Conservation (phyloP, 768 basidiomycete genomes). For the Bullera alba region DNA sequence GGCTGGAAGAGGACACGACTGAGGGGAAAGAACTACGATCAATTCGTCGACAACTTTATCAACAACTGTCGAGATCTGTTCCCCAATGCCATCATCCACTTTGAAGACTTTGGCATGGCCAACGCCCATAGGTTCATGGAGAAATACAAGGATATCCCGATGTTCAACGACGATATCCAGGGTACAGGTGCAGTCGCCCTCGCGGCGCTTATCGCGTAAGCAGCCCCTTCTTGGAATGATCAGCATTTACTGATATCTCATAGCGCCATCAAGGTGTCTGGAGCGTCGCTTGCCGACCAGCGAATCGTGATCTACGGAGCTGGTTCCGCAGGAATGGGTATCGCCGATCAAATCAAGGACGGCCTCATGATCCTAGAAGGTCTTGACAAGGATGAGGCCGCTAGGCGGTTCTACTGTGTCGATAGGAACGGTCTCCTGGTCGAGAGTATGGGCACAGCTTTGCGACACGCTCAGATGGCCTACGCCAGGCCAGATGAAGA, state of each 20-base stretch:
- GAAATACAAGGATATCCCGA: constrained; percentile 46
- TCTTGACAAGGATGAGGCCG: constrained; percentile 58
- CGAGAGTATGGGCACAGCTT: constrained; percentile 49
- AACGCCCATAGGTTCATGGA: constrained; percentile 47
- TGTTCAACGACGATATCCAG: constrained; percentile 69
- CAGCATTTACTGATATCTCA: constrained; percentile 1
- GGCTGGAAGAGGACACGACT: constrained; percentile 69
- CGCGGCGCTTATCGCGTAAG: constrained; percentile 64
- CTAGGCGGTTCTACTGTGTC: constrained; percentile 64
- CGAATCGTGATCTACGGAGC: constrained; percentile 74
- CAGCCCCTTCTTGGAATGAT: constrained; percentile 1
- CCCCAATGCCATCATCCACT: constrained; percentile 46
- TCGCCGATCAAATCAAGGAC: constrained; percentile 60
- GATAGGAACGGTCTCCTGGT: constrained; percentile 64
- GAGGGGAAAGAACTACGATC: constrained; percentile 67
- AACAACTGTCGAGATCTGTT: constrained; percentile 44
- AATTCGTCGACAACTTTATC: constrained; percentile 66
- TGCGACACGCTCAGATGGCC: constrained; percentile 48
- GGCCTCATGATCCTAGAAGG: constrained; percentile 59
- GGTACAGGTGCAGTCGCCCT: constrained; percentile 46
- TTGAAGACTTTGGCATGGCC: constrained; percentile 47
- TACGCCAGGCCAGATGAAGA: constrained; percentile 46
- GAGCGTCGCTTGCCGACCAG: constrained; percentile 59
- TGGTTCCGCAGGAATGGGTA: constrained; percentile 68
- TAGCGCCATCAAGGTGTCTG: constrained; percentile 31